phyloP scores from a whole-genome alignment of 345 rosid genomes.

The Hibiscus syriacus region DNA sequence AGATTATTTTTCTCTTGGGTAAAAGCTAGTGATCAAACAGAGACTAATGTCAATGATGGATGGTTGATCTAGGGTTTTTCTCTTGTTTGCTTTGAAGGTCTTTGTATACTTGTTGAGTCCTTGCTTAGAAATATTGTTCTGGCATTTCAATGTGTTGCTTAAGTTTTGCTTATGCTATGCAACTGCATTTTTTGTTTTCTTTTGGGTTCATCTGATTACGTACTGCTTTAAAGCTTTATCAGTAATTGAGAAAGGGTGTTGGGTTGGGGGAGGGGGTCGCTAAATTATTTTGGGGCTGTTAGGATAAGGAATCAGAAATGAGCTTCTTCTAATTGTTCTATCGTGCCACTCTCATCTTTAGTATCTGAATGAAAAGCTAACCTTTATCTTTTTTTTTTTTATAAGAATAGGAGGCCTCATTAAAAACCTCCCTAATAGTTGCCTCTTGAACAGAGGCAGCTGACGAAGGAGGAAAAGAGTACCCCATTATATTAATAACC shows the following conservation, averaged over 20 bases:
- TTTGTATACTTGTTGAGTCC: neutral
- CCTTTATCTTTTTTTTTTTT: no score
- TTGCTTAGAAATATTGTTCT: neutral
- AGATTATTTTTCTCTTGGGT: neutral
- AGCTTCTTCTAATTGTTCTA: neutral
- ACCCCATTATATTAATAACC: no score
- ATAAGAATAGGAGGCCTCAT: no score
- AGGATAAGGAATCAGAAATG: neutral
- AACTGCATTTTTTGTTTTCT: conserved; percentile 3
- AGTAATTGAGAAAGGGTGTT: no score
- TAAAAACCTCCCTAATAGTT: no score
- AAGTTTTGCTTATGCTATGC: neutral
- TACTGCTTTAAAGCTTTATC: neutral
- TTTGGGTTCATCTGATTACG: neutral
- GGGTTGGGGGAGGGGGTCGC: neutral
- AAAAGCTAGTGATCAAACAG: neutral
- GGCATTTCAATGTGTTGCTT: neutral
- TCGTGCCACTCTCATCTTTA: neutral
- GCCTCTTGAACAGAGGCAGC: no score
- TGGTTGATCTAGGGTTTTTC: neutral
- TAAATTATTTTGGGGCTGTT: neutral
- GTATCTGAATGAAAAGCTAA: neutral
- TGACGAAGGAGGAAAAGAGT: no score
- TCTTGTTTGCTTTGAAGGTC: neutral
- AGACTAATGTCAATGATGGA: neutral